phyloP scores from a whole-genome alignment of 2,329 filamentous ascomycete species.

The Aspergillus aculeatinus region DNA sequence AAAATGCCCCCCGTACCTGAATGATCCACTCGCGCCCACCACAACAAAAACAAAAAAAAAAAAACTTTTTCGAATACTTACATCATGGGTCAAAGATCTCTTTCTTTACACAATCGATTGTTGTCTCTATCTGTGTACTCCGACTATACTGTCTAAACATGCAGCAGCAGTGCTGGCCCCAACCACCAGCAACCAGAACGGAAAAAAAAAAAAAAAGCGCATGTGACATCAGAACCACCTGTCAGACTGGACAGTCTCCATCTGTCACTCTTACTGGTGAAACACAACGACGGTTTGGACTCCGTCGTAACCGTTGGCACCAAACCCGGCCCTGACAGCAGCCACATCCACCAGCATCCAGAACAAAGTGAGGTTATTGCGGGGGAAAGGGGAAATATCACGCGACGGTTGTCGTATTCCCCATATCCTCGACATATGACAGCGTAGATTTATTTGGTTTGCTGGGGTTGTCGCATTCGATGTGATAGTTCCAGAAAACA shows the following conservation, averaged over 20 bases:
- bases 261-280: conserved; percentile 4
- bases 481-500: too few species aligned
- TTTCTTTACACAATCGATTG: not conserved
- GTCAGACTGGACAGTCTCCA: conserved; percentile 2
- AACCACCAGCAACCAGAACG: not conserved
- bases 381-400: not conserved
- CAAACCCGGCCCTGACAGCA: not conserved
- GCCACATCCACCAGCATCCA: not conserved
- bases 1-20: not conserved
- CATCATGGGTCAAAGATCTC: too few species aligned
- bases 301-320: not conserved
- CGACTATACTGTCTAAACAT: too few species aligned
- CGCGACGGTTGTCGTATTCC: not conserved
- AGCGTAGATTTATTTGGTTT: not conserved
- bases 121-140: not conserved
- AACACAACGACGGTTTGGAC: conserved; percentile 6
- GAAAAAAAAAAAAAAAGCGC: not conserved
- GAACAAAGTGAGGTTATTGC: not conserved
- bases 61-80: too few species aligned
- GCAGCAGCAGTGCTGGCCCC: not conserved
- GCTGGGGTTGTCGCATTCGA: not conserved
- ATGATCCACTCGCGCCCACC: too few species aligned
- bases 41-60: too few species aligned
- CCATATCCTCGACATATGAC: not conserved
- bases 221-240: conserved; percentile 7